Evolutionary conservation across 257 asterid genomes (phyloP).

Genomic region (Solanum dulcamara): DNA sequence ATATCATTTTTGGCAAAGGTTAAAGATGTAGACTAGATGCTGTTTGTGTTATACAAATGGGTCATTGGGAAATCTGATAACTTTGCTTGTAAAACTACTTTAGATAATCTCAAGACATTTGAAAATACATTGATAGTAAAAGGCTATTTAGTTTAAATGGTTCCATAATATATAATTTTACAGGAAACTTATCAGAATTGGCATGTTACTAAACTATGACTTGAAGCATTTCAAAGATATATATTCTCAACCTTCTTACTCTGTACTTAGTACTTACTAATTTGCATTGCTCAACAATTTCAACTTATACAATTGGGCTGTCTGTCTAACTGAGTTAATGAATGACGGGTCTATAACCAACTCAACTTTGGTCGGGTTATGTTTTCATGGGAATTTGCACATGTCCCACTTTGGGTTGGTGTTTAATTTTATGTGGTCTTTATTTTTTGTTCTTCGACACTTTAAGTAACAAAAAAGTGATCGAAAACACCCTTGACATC

Average conservation of each 20-base stretch:
- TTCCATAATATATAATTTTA: too few species aligned
- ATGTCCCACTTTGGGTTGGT: not conserved
- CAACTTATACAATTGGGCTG: not conserved
- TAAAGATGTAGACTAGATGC: not conserved
- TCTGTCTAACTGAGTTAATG: not conserved
- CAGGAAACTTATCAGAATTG: not conserved
- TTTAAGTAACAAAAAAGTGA: not conserved
- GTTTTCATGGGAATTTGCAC: not conserved
- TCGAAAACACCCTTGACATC: not conserved
- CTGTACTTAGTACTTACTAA: not conserved
- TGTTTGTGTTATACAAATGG: not conserved
- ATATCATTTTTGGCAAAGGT: not conserved
- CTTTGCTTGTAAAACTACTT: not conserved
- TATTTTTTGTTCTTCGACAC: not conserved
- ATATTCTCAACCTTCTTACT: too few species aligned
- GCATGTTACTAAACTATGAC: not conserved
- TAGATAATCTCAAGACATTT: not conserved
- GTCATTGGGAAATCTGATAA: not conserved
- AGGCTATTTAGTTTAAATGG: not conserved
- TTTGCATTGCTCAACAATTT: not conserved
- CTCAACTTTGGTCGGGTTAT: not conserved
- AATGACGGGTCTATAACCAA: not conserved
- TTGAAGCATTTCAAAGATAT: not conserved
- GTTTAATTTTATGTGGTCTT: not conserved
- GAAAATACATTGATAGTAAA: not conserved